phyloP scores from a whole-genome alignment of 768 basidiomycete species.

The Hygrocybe punicea region DNA sequence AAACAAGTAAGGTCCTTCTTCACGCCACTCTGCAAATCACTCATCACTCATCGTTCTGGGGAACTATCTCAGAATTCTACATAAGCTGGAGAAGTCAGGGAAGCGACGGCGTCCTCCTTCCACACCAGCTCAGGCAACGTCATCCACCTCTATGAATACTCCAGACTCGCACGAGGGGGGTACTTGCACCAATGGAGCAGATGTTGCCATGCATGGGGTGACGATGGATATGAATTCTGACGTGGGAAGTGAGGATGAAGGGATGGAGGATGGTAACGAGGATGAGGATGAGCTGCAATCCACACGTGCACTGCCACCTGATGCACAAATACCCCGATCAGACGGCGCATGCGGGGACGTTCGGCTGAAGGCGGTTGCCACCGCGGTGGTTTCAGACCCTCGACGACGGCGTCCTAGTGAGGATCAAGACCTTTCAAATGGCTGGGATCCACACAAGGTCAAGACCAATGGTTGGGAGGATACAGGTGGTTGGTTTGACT shows the following conservation, averaged over 20 bases:
- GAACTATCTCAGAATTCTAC: constrained; percentile 41
- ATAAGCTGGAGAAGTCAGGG: constrained; percentile 57
- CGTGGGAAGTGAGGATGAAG: constrained; percentile 35
- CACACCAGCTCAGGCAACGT: constrained; percentile 21
- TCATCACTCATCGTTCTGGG: neutral
- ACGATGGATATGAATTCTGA: constrained; percentile 44
- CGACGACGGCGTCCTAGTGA: constrained; percentile 12
- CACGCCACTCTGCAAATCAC: neutral
- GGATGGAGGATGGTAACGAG: constrained; percentile 17
- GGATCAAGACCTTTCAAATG: neutral
- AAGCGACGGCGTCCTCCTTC: constrained; percentile 29
- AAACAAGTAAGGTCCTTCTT: constrained; percentile 42
- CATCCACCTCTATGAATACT: constrained; percentile 40
- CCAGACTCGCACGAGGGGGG: constrained; percentile 37
- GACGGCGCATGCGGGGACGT: neutral
- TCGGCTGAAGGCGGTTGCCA: neutral
- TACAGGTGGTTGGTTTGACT: too few species aligned
- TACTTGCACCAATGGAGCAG: constrained; percentile 18
- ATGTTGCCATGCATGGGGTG: constrained; percentile 34
- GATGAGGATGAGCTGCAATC: neutral
- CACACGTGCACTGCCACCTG: too few species aligned
- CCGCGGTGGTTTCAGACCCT: constrained; percentile 10
- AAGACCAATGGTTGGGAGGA: neutral
- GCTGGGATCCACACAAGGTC: neutral
- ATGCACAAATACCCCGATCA: too few species aligned